These are phyloP conservation scores for Pittosporum tobira DNA, from an alignment of 129 eudicot species.

Conservation along the genomic window DNA sequence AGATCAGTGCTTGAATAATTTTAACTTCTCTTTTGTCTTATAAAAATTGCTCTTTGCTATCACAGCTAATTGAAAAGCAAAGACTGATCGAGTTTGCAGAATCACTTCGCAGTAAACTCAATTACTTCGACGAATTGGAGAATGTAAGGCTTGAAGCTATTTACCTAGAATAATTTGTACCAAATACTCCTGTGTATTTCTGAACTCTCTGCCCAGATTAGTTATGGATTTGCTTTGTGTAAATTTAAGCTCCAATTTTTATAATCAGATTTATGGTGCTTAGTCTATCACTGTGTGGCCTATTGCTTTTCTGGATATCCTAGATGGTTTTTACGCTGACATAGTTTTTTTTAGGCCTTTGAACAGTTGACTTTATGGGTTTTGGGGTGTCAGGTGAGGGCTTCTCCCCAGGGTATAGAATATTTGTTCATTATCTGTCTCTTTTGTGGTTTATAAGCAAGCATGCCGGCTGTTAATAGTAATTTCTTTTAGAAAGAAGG, in stretches of 20 bases:
- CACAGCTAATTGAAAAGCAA: constrained; percentile 90
- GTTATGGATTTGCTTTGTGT: neutral
- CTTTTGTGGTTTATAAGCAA: neutral
- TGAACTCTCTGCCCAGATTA: neutral
- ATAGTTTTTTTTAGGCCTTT: neutral
- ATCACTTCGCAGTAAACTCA: constrained; percentile 87
- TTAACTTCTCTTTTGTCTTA: constrained; percentile 1
- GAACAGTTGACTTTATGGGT: too few species aligned
- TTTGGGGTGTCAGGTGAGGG: too few species aligned
- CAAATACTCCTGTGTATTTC: neutral
- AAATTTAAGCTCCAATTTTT: too few species aligned
- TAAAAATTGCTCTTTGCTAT: constrained; percentile 16
- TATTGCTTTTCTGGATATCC: neutral
- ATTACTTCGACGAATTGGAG: constrained; percentile 92
- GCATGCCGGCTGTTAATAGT: neutral
- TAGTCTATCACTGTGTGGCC: too few species aligned
- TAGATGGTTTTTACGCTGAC: neutral
- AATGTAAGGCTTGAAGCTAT: constrained; percentile 51
- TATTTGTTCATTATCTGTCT: neutral
- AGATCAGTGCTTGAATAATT: neutral
- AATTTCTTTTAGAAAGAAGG: neutral
- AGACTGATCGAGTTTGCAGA: constrained; percentile 90
- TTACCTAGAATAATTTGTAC: neutral
- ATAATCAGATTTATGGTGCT: too few species aligned
- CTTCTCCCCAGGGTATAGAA: neutral